Percentiles rank a stretch among this genome's conserved stretches.
These are phyloP conservation scores for Monosporascus cannonballus DNA, from an alignment of 2,329 filamentous ascomycete species.

Conservation along the genomic window DNA sequence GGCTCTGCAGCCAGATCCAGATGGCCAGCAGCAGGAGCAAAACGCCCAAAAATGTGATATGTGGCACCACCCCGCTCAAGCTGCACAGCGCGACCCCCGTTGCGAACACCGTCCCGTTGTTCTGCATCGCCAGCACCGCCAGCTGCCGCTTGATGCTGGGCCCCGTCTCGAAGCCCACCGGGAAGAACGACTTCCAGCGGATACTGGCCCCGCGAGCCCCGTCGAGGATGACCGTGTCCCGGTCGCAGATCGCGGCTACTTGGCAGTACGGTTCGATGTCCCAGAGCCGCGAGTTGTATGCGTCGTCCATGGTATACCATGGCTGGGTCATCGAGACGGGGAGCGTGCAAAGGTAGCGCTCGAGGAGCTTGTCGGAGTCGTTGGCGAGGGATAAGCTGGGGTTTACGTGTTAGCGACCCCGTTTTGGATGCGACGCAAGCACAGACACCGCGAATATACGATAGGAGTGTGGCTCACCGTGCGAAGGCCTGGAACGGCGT, in stretches of 20 bases:
- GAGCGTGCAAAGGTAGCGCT: conserved; percentile 36
- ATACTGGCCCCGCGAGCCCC: conserved; percentile 28
- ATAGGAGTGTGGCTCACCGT: conserved; percentile 4
- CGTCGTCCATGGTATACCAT: conserved; percentile 35
- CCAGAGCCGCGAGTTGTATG: conserved; percentile 34
- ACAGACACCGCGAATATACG: too few species aligned
- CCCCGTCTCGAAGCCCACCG: not conserved
- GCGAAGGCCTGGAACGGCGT: conserved; percentile 31
- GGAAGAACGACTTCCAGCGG: conserved; percentile 28
- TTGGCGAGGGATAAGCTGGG: conserved; percentile 26
- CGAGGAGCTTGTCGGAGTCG: conserved; percentile 24
- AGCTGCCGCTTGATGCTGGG: not conserved
- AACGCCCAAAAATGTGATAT: not conserved
- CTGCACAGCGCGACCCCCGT: not conserved
- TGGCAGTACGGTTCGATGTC: conserved; percentile 35
- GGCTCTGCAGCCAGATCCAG: not conserved
- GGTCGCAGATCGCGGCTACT: conserved; percentile 31
- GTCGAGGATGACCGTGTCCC: conserved; percentile 34
- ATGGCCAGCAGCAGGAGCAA: not conserved
- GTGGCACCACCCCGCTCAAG: not conserved
- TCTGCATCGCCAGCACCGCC: not conserved
- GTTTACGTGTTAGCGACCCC: not conserved
- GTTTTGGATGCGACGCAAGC: too few species aligned
- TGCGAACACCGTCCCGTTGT: not conserved
- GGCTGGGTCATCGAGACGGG: conserved; percentile 24